Evolutionary conservation across 1,284 basidiomycete species (phyloP).

Genomic region (Marasmius fiardii): DNA sequence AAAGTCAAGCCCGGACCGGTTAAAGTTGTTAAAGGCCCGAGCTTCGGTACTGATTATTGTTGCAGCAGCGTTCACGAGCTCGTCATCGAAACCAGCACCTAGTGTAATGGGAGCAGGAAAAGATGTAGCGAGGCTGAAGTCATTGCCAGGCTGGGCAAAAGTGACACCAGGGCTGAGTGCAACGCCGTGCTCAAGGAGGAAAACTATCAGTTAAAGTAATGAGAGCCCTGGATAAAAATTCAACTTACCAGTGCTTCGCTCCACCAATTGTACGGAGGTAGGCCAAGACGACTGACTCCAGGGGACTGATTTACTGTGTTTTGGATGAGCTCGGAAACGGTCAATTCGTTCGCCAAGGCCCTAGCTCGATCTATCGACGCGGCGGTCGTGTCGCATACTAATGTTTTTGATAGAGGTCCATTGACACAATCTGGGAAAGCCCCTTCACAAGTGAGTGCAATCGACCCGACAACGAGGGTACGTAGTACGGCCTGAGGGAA

Average conservation of each 20-base stretch:
- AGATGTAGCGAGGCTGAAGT: slow-evolving; percentile 54
- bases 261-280: slow-evolving; percentile 55
- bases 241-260: slow-evolving; percentile 45
- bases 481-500: not conserved
- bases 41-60: slow-evolving; percentile 51
- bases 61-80: slow-evolving; percentile 44
- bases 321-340: slow-evolving; percentile 44
- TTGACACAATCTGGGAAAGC: slow-evolving; percentile 45
- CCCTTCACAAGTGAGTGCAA: not conserved
- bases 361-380: slow-evolving; percentile 43
- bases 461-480: not conserved
- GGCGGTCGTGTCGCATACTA: slow-evolving; percentile 45
- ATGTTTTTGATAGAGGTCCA: slow-evolving; percentile 40
- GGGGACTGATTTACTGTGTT: slow-evolving; percentile 47
- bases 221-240: not conserved
- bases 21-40: slow-evolving; percentile 52
- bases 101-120: slow-evolving; percentile 82
- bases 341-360: slow-evolving; percentile 44
- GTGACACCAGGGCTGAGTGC: slow-evolving; percentile 47
- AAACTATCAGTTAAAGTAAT: not conserved
- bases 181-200: slow-evolving; percentile 43
- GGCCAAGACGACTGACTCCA: slow-evolving; percentile 47
- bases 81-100: slow-evolving; percentile 82
- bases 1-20: slow-evolving; percentile 44
- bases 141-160: slow-evolving; percentile 39